Conservation (phyloP, 371 early-diverging fungal species). For the Syncephalastrum sp. region DNA sequence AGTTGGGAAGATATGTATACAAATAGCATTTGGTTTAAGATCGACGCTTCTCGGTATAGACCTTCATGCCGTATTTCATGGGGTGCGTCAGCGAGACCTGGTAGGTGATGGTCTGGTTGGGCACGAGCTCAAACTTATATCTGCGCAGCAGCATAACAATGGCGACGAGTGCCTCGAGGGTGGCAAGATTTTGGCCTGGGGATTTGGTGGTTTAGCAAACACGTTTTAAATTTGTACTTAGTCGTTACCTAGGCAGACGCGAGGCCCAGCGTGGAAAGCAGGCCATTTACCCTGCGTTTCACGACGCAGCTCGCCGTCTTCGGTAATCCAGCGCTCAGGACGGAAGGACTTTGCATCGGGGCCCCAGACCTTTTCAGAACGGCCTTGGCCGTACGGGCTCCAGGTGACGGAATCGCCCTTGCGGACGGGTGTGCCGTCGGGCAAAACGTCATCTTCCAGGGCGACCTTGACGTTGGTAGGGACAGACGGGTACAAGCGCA, state of each 20-base stretch:
- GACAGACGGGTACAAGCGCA: background rate
- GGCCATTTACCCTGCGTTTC: slow-evolving; percentile 24
- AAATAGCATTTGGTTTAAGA: too few species aligned
- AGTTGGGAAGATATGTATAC: too few species aligned
- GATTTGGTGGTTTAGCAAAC: background rate
- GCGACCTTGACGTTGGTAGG: slow-evolving; percentile 37
- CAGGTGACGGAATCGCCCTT: slow-evolving; percentile 50
- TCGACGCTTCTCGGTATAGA: slow-evolving; percentile 18
- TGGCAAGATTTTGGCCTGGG: slow-evolving; percentile 30
- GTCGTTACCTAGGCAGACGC: slow-evolving; percentile 47
- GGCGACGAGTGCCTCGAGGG: slow-evolving; percentile 35
- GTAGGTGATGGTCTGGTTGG: slow-evolving; percentile 28
- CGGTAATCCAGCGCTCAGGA: slow-evolving; percentile 51
- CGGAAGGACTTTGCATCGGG: slow-evolving; percentile 39
- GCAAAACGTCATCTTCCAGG: slow-evolving; percentile 52
- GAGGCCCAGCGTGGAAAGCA: slow-evolving; percentile 57
- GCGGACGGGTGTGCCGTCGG: slow-evolving; percentile 54
- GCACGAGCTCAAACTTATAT: slow-evolving; percentile 35
- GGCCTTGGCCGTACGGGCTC: slow-evolving; percentile 46
- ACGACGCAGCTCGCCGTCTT: slow-evolving; percentile 19
- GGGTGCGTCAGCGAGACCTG: slow-evolving; percentile 36
- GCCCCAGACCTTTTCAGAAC: slow-evolving; percentile 48
- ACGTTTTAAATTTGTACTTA: background rate
- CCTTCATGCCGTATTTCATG: slow-evolving; percentile 42
- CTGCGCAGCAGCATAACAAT: slow-evolving; percentile 27